These are phyloP conservation scores for Ambrosia hybrid DNA, from an alignment of 140 eudicot species.

Conservation along the genomic window DNA sequence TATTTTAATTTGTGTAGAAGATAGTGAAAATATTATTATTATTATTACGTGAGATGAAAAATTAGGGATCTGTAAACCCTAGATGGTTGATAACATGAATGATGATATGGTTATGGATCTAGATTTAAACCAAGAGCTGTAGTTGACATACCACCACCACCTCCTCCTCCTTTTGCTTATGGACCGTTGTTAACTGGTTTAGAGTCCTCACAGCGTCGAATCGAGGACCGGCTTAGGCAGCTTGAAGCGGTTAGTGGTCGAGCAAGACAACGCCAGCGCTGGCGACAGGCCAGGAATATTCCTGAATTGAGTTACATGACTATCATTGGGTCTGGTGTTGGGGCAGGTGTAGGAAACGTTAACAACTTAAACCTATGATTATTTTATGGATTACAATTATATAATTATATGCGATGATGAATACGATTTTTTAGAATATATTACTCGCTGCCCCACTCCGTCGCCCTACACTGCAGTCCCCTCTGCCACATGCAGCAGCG, in stretches of 20 bases:
- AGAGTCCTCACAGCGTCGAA: slow-evolving; percentile 50
- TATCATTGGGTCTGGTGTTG: slow-evolving; percentile 26
- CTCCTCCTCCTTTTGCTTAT: slow-evolving; percentile 19
- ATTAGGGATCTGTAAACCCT: slow-evolving; percentile 31
- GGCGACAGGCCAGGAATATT: slow-evolving; percentile 51
- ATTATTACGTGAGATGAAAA: neutral
- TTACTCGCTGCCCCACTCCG: too few species aligned
- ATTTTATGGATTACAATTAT: too few species aligned
- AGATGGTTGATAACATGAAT: slow-evolving; percentile 48
- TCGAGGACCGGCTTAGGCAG: slow-evolving; percentile 65
- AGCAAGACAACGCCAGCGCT: slow-evolving; percentile 66
- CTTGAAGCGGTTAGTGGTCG: slow-evolving; percentile 75
- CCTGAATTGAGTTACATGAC: slow-evolving; percentile 36
- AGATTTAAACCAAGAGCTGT: slow-evolving; percentile 67
- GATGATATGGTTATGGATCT: slow-evolving; percentile 58
- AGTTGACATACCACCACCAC: slow-evolving; percentile 28
- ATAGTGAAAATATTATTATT: slow-evolving; percentile 15
- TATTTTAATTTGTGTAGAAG: slow-evolving; percentile 24
- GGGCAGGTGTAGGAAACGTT: too few species aligned
- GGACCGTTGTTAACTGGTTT: slow-evolving; percentile 37
- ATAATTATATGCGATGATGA: too few species aligned
- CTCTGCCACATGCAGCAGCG: too few species aligned
- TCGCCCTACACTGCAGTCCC: too few species aligned
- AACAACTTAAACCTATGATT: too few species aligned
- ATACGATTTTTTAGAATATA: too few species aligned